Evolutionary conservation across 2,329 filamentous ascomycete genomes (phyloP).

Genomic region (Venturia nashicola): DNA sequence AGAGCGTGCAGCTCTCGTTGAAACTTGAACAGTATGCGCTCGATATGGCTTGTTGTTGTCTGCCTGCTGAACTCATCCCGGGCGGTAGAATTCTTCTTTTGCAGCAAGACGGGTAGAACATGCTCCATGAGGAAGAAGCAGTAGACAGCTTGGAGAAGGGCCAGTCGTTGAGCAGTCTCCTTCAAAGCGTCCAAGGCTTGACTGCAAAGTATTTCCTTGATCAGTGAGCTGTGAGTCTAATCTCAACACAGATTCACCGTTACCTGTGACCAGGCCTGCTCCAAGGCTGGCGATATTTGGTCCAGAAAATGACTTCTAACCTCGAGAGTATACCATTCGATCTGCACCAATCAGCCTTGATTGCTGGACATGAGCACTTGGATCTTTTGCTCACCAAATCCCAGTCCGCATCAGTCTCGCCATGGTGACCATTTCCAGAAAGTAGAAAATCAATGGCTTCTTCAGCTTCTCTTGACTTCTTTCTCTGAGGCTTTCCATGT

Average conservation of each 20-base stretch:
- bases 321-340: slow-evolving; percentile 35
- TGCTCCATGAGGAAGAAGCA: neutral
- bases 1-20: slow-evolving; percentile 47
- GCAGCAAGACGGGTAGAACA: slow-evolving; percentile 11
- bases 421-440: slow-evolving; percentile 32
- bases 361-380: slow-evolving; percentile 15
- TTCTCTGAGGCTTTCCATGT: slow-evolving; percentile 13
- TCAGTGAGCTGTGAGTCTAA: slow-evolving; percentile 6
- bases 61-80: neutral
- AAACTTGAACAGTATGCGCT: neutral
- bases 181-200: neutral
- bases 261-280: slow-evolving; percentile 19
- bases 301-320: slow-evolving; percentile 29
- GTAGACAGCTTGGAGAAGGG: slow-evolving; percentile 23
- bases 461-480: slow-evolving; percentile 19
- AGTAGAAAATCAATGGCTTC: slow-evolving; percentile 25
- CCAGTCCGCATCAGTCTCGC: slow-evolving; percentile 39
- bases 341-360: slow-evolving; percentile 13
- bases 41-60: neutral
- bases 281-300: slow-evolving; percentile 18
- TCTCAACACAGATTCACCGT: neutral
- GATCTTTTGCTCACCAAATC: neutral
- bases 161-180: slow-evolving; percentile 9
- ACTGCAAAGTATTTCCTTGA: slow-evolving; percentile 13
- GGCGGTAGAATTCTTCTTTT: neutral